Conservation (phyloP, 495 filamentous ascomycete species). For the Glutinoglossum americanum region DNA sequence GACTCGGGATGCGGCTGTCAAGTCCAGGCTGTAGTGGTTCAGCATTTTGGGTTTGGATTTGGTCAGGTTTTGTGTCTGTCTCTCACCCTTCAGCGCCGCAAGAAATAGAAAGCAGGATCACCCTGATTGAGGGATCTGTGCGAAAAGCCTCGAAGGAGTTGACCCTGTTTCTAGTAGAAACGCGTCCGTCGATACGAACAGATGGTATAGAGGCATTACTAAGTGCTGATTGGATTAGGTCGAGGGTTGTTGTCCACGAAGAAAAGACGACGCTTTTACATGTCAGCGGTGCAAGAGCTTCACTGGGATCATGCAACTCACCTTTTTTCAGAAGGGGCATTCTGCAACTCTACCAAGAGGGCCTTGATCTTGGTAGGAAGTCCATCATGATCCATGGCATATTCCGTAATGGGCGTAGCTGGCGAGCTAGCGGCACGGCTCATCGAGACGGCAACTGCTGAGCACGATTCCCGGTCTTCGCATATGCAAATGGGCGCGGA, state of each 20-base stretch:
- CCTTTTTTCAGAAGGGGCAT: background rate
- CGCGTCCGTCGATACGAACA: slow-evolving; percentile 11
- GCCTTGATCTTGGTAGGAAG: background rate
- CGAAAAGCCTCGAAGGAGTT: slow-evolving; percentile 10
- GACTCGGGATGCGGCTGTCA: slow-evolving; percentile 10
- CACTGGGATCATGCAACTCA: background rate
- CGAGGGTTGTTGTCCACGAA: slow-evolving; percentile 5
- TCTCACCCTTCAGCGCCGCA: slow-evolving; percentile 14
- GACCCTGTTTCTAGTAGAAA: slow-evolving; percentile 4
- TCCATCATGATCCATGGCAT: background rate
- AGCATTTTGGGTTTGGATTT: background rate
- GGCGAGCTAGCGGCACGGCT: background rate
- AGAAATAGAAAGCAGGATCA: slow-evolving; percentile 16
- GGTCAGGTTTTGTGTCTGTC: background rate
- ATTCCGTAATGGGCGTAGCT: background rate
- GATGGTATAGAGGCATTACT: slow-evolving; percentile 1
- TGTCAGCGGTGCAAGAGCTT: background rate
- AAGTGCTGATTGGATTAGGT: background rate
- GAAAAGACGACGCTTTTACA: slow-evolving; percentile 1
- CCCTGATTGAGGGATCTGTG: slow-evolving; percentile 9
- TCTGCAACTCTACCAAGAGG: background rate
- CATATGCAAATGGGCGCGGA: background rate
- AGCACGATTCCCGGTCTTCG: background rate
- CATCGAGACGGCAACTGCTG: background rate
- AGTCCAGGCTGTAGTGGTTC: slow-evolving; percentile 10